Evolutionary conservation across 2,329 filamentous ascomycete genomes (phyloP).

Genomic region (Malbranchea zuffiana): DNA sequence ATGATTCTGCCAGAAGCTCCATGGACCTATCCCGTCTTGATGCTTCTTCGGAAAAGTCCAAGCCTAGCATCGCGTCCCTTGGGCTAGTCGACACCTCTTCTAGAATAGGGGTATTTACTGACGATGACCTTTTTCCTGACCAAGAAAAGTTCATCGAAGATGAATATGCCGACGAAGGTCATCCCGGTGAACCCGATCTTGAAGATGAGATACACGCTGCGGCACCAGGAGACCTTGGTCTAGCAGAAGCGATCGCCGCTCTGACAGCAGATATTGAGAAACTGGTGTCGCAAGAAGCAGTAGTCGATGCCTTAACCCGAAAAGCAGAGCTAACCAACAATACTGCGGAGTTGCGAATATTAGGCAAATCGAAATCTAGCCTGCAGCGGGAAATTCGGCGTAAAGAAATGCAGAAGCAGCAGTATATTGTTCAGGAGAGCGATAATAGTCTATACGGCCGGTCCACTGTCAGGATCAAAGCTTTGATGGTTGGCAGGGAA

Average conservation of each 20-base stretch:
- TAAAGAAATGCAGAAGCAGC: conserved; percentile 90
- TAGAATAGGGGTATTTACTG: conserved; percentile 81
- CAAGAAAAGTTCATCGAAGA: conserved; percentile 69
- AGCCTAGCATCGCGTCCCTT: conserved; percentile 80
- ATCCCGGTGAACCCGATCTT: conserved; percentile 46
- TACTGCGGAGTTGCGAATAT: conserved; percentile 77
- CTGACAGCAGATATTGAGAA: conserved; percentile 88
- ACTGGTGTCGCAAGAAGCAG: conserved; percentile 72
- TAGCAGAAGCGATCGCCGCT: conserved; percentile 82
- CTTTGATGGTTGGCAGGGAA: conserved; percentile 82
- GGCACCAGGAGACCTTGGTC: conserved; percentile 81
- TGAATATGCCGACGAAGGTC: conserved; percentile 63
- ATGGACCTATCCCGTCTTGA: conserved; percentile 45
- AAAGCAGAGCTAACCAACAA: conserved; percentile 98
- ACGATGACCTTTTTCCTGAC: conserved; percentile 86
- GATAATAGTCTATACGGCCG: conserved; percentile 94
- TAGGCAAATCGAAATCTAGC: conserved; percentile 89
- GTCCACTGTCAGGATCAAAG: conserved; percentile 79
- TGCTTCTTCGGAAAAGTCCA: conserved; percentile 43
- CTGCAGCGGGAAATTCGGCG: conserved; percentile 82
- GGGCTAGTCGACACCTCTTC: conserved; percentile 81
- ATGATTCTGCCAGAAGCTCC: conserved; percentile 52
- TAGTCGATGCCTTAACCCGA: conserved; percentile 79
- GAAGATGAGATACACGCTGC: conserved; percentile 85
- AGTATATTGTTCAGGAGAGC: conserved; percentile 94